These are phyloP conservation scores for Colletotrichum plurivorum DNA, from an alignment of 2,329 filamentous ascomycete species.

Conservation along the genomic window DNA sequence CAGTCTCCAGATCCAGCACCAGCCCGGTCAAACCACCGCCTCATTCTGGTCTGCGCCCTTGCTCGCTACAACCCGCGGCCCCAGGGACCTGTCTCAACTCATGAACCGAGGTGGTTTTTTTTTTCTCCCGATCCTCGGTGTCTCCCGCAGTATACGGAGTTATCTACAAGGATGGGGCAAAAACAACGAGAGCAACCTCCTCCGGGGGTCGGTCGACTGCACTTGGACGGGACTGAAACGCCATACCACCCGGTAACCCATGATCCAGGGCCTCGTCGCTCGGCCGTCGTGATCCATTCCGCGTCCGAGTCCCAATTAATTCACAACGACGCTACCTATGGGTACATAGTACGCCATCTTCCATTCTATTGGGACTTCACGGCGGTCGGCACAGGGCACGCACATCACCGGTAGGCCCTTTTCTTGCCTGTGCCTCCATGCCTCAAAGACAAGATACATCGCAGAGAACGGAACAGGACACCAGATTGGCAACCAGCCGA, in stretches of 20 bases:
- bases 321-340: not conserved
- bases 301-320: constrained; percentile 36
- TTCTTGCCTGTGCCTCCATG: not conserved
- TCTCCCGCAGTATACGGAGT: not conserved
- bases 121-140: not conserved
- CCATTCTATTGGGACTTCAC: not conserved
- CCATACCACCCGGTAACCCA: constrained; percentile 16
- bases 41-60: not conserved
- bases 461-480: constrained; percentile 8
- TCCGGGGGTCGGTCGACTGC: not conserved
- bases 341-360: not conserved
- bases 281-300: constrained; percentile 13
- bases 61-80: not conserved
- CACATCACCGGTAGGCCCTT: not conserved
- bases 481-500: constrained; percentile 9
- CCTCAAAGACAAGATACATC: not conserved
- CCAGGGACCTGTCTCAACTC: constrained; percentile 10
- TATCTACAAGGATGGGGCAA: not conserved
- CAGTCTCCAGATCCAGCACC: constrained; percentile 17
- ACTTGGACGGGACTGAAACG: constrained; percentile 28
- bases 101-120: constrained; percentile 5
- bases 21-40: constrained; percentile 7
- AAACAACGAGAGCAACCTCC: not conserved
- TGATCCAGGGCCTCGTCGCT: constrained; percentile 20
- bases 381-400: not conserved